Conservation (phyloP, 2,329 filamentous ascomycete species). For the Calonectria multiphialidica region DNA sequence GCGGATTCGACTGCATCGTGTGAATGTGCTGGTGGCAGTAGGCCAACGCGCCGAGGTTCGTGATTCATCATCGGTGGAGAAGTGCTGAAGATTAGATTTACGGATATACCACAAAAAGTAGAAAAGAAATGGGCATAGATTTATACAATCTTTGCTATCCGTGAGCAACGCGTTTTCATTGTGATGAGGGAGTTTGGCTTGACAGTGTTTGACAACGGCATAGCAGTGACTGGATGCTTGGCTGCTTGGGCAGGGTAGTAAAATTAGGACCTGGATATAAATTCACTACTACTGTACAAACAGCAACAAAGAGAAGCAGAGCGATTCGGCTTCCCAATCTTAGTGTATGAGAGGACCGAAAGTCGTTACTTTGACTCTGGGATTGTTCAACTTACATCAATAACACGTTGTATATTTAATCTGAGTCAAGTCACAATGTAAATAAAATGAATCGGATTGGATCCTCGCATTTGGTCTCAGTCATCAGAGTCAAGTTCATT, state of each 20-base stretch:
- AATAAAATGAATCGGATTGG: not conserved
- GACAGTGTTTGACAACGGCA: not conserved
- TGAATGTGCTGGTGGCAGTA: too few relatives aligned
- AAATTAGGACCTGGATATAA: not conserved
- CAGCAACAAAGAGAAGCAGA: not conserved
- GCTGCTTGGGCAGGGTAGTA: not conserved
- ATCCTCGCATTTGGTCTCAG: not conserved
- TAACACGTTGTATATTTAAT: not conserved
- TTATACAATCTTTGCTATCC: not conserved
- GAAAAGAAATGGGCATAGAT: not conserved
- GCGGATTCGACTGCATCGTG: too few relatives aligned
- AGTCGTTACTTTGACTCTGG: not conserved
- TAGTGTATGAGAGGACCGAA: not conserved
- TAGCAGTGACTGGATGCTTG: not conserved
- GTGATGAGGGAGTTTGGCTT: not conserved
- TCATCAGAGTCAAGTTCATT: not conserved
- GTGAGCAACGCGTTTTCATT: too few relatives aligned
- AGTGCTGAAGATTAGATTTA: too few relatives aligned
- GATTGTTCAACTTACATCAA: not conserved
- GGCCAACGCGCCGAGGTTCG: too few relatives aligned
- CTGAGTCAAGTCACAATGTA: not conserved
- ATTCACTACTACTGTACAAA: too few relatives aligned
- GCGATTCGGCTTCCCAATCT: too few relatives aligned
- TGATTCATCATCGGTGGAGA: too few relatives aligned
- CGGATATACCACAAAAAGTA: too few relatives aligned